Conservation (phyloP, 257 asterid species). For the Gentiana straminea region DNA sequence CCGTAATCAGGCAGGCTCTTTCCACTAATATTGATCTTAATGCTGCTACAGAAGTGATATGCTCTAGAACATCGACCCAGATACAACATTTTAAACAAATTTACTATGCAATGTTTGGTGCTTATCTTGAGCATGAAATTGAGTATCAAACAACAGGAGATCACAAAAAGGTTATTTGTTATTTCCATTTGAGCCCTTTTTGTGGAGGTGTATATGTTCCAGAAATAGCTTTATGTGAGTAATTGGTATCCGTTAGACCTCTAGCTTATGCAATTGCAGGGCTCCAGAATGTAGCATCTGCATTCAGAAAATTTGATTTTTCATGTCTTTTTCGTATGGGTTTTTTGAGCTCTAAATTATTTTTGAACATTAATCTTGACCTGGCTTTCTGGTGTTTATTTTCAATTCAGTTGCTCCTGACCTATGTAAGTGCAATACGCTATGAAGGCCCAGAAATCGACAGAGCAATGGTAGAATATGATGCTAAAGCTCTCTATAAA, state of each 20-base stretch:
- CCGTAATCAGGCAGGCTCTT: conserved; percentile 48
- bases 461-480: conserved; percentile 47
- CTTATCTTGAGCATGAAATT: conserved; percentile 72
- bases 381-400: not conserved
- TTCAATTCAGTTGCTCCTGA: conserved; percentile 56
- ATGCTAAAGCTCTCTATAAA: conserved; percentile 76
- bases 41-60: conserved; percentile 87
- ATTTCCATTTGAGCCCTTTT: too few species aligned
- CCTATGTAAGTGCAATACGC: conserved; percentile 37
- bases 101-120: conserved; percentile 41
- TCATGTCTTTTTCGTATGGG: not conserved
- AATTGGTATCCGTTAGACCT: not conserved
- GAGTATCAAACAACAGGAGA: conserved; percentile 54
- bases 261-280: not conserved
- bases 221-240: too few species aligned
- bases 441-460: conserved; percentile 96
- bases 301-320: not conserved
- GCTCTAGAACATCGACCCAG: conserved; percentile 83
- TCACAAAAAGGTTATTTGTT: conserved; percentile 52
- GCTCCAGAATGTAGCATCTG: too few species aligned
- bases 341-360: not conserved
- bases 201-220: too few species aligned
- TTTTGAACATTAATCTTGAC: not conserved
- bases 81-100: conserved; percentile 68
- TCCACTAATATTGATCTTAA: conserved; percentile 33